Conservation (phyloP, 2,329 filamentous ascomycete species). For the Fusarium equiseti region DNA sequence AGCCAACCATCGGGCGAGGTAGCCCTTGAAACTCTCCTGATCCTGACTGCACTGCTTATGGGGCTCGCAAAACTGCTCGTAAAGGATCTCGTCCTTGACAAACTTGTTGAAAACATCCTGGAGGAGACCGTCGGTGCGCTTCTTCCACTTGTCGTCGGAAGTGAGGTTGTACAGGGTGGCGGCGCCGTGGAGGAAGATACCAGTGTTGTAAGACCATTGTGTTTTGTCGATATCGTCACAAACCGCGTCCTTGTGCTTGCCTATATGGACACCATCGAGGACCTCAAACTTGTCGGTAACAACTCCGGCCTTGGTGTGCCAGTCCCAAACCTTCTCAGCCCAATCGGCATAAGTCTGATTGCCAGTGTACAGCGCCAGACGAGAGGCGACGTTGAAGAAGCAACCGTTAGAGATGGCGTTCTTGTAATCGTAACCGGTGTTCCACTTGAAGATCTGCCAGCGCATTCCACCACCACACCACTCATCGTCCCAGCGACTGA, state of each 20-base stretch:
- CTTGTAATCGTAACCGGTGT: conserved; percentile 77
- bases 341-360: conserved; percentile 83
- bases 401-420: conserved; percentile 77
- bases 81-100: conserved; percentile 65
- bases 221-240: conserved; percentile 67
- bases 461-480: conserved; percentile 79
- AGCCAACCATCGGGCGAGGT: conserved; percentile 75
- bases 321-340: conserved; percentile 78
- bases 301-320: conserved; percentile 68
- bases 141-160: conserved; percentile 64
- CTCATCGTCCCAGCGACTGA: conserved; percentile 73
- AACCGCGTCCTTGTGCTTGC: conserved; percentile 57
- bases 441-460: conserved; percentile 88
- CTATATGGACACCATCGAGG: conserved; percentile 61
- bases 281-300: conserved; percentile 68
- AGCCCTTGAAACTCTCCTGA: conserved; percentile 82
- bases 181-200: conserved; percentile 72
- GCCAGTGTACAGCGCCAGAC: conserved; percentile 81
- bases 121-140: conserved; percentile 69
- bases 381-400: conserved; percentile 77
- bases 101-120: conserved; percentile 65
- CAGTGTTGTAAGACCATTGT: conserved; percentile 79
- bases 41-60: conserved; percentile 73
- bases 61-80: conserved; percentile 75
- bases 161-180: conserved; percentile 75